Evolutionary conservation across 139 green algal genomes (phyloP).

Genomic region (Chlorella ohadii): DNA sequence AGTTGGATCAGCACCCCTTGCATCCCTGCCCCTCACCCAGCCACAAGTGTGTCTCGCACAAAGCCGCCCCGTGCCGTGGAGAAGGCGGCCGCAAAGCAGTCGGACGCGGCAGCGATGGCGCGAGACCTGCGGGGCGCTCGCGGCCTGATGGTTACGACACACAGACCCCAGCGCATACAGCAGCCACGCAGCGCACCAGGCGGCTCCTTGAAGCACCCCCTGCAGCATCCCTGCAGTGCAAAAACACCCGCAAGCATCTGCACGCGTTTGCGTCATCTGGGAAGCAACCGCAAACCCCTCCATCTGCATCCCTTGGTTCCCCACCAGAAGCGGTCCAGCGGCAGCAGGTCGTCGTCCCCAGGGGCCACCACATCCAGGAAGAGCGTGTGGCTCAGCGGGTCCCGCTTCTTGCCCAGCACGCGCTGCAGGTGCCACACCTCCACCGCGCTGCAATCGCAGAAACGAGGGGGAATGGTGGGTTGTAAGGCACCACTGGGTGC

Average conservation of each 20-base stretch:
- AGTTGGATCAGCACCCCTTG: no score
- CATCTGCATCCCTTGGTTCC: no score
- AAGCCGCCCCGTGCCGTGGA: constrained; percentile 62
- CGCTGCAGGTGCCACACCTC: constrained; percentile 92
- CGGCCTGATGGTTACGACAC: no score
- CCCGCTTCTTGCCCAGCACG: constrained; percentile 94
- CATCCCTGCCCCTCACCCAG: neutral
- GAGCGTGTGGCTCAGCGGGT: constrained; percentile 90
- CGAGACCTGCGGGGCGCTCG: constrained; percentile 6
- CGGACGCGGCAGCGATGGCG: constrained; percentile 45
- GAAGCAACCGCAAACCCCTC: no score
- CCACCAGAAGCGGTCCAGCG: constrained; percentile 65
- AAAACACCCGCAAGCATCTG: no score
- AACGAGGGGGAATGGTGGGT: no score
- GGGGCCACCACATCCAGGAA: constrained; percentile 85
- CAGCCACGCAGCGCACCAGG: no score
- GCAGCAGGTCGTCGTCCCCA: constrained; percentile 20
- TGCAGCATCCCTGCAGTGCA: no score
- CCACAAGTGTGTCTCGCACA: constrained; percentile 77
- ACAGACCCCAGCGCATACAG: no score
- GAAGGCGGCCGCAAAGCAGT: constrained; percentile 60
- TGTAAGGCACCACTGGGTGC: no score
- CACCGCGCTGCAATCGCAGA: constrained; percentile 41
- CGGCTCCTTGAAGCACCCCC: no score
- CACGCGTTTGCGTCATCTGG: no score